Evolutionary conservation across 306 rosid species (phyloP).

Genomic region (Vigna unguiculata): DNA sequence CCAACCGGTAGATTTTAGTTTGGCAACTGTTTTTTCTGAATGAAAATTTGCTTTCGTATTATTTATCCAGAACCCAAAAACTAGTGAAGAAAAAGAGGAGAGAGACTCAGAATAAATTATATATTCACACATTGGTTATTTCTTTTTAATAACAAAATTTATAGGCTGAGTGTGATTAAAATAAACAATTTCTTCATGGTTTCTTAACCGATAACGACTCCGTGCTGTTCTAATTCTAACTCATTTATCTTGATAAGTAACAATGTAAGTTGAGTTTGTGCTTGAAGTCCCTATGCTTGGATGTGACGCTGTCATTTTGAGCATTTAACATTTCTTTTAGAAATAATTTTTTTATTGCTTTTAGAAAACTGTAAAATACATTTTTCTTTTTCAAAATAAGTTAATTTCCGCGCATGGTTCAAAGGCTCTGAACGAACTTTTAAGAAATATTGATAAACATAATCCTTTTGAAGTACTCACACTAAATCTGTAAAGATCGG

Average conservation of each 20-base stretch:
- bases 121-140: slow-evolving; percentile 10
- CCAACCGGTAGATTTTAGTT: slow-evolving; percentile 22
- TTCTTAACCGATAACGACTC: neutral
- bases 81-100: slow-evolving; percentile 21
- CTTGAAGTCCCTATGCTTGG: neutral
- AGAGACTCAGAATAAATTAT: slow-evolving; percentile 6
- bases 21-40: slow-evolving; percentile 27
- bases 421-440: neutral
- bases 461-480: neutral
- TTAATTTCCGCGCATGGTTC: neutral
- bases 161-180: slow-evolving; percentile 10
- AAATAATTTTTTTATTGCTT: neutral
- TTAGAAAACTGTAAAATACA: neutral
- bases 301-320: neutral
- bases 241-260: too few relatives aligned
- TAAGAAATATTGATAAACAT: neutral
- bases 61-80: neutral
- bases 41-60: slow-evolving; percentile 15
- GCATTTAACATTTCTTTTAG: neutral
- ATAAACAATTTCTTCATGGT: neutral
- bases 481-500: neutral
- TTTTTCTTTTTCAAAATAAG: neutral
- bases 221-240: too few relatives aligned
- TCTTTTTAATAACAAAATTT: slow-evolving; percentile 8
- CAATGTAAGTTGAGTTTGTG: neutral